These are phyloP conservation scores for Thielaviopsis euricoi DNA, from an alignment of 2,329 filamentous ascomycete species.

Conservation along the genomic window DNA sequence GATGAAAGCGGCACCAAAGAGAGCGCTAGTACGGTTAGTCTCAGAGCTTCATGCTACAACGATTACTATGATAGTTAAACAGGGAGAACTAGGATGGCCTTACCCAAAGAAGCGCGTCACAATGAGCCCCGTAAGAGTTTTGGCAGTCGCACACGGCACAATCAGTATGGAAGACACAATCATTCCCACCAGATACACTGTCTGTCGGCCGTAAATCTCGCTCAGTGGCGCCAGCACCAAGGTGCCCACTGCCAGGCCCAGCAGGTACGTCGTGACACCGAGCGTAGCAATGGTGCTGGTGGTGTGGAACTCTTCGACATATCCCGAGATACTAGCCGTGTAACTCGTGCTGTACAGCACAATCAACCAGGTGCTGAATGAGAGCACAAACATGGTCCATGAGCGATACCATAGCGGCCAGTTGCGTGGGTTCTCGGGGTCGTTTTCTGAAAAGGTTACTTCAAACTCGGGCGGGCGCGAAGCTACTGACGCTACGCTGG, in stretches of 20 bases:
- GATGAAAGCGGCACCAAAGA: constrained; percentile 67
- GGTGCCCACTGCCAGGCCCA: constrained; percentile 56
- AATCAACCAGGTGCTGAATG: constrained; percentile 30
- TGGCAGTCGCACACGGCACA: constrained; percentile 54
- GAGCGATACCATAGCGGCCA: constrained; percentile 39
- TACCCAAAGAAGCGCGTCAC: constrained; percentile 57
- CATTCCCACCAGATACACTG: constrained; percentile 54
- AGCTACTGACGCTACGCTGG: constrained; percentile 26
- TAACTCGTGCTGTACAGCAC: constrained; percentile 68
- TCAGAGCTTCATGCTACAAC: too few relatives aligned
- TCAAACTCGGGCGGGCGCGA: constrained; percentile 46
- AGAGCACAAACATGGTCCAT: constrained; percentile 28
- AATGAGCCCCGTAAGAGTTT: constrained; percentile 51
- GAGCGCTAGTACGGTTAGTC: constrained; percentile 23
- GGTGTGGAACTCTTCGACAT: constrained; percentile 49
- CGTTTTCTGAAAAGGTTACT: constrained; percentile 50
- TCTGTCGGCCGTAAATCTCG: constrained; percentile 50
- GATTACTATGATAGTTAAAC: neutral
- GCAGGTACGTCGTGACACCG: constrained; percentile 62
- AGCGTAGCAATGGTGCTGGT: constrained; percentile 48
- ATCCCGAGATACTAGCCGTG: constrained; percentile 52
- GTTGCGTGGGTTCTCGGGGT: constrained; percentile 48
- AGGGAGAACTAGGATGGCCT: constrained; percentile 17
- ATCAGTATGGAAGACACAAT: constrained; percentile 49
- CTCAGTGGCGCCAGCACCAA: constrained; percentile 58